Evolutionary conservation across 805 yeast species (phyloP).

Genomic region (Dipodascus albidus): DNA sequence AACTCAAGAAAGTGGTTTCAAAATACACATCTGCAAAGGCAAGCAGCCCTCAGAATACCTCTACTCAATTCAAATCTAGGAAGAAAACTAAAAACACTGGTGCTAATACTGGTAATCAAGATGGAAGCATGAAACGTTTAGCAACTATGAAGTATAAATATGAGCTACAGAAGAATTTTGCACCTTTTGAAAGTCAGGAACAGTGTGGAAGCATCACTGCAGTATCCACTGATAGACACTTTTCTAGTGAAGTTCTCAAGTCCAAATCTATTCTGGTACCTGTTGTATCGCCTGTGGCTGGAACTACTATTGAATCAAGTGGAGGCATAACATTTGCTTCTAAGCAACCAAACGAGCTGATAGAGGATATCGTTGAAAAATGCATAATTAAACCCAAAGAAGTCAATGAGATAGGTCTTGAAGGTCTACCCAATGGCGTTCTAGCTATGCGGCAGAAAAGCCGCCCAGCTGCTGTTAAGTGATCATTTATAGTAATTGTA

Average conservation of each 20-base stretch:
- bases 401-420: background rate
- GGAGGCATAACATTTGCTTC: background rate
- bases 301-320: background rate
- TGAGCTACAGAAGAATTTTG: constrained; percentile 1
- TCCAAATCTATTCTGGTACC: background rate
- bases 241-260: background rate
- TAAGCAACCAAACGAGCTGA: background rate
- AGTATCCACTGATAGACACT: background rate
- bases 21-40: background rate
- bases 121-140: background rate
- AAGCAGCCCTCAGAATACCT: background rate
- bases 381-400: background rate
- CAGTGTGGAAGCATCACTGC: background rate
- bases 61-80: background rate
- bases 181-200: background rate
- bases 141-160: background rate
- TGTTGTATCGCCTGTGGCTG: background rate
- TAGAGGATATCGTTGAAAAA: background rate
- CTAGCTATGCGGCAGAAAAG: background rate
- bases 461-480: background rate
- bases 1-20: background rate
- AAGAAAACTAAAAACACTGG: background rate
- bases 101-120: background rate
- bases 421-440: background rate
- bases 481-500: background rate